Evolutionary conservation across 805 yeast species (phyloP).

Genomic region (Kazachstania martiniae): DNA sequence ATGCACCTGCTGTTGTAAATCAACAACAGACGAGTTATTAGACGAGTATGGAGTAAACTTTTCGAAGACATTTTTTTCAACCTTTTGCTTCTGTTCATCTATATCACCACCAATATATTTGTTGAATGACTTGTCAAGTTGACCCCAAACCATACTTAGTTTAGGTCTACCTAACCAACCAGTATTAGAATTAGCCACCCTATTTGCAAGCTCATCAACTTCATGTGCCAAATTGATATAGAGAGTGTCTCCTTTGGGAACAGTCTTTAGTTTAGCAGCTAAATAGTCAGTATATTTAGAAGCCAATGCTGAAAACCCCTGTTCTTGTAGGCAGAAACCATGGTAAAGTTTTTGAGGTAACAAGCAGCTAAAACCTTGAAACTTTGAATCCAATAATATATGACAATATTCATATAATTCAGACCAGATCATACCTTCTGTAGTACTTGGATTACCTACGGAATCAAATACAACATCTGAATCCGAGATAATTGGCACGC

Average conservation of each 20-base stretch:
- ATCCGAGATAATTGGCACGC: conserved; percentile 16
- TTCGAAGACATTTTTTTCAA: conserved; percentile 49
- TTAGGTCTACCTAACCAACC: conserved; percentile 77
- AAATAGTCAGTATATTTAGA: conserved; percentile 52
- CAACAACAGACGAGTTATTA: conserved; percentile 37
- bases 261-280: conserved; percentile 29
- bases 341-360: conserved; percentile 53
- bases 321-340: conserved; percentile 60
- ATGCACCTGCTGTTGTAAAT: conserved; percentile 24
- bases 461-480: conserved; percentile 30
- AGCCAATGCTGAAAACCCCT: conserved; percentile 47
- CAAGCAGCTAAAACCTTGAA: conserved; percentile 39
- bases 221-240: conserved; percentile 27
- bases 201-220: conserved; percentile 32
- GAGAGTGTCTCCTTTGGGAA: conserved; percentile 28
- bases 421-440: conserved; percentile 43
- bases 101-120: conserved; percentile 86
- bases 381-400: conserved; percentile 26
- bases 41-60: conserved; percentile 64
- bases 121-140: conserved; percentile 66
- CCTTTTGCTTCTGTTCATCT: conserved; percentile 28
- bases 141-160: conserved; percentile 82
- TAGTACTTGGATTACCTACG: conserved; percentile 31
- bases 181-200: conserved; percentile 39
- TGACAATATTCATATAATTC: conserved; percentile 57